A percentile compares a stretch with the other conserved stretches of the same genome.
Evolutionary conservation across 78 protist genomes (phyloP).

Genomic region (Protostelium mycophagum): DNA sequence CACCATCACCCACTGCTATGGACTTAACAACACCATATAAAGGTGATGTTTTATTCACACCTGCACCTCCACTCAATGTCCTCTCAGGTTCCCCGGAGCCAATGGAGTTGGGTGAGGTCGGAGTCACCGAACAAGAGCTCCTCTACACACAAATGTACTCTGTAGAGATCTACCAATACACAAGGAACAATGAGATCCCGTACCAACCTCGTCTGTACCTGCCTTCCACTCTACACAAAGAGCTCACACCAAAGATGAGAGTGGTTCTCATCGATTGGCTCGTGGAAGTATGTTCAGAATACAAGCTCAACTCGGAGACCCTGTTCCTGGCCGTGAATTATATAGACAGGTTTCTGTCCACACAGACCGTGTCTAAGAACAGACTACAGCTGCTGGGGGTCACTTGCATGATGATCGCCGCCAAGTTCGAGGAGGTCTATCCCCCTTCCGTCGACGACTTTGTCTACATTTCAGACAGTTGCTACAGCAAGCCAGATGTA

Average conservation of each 20-base stretch:
- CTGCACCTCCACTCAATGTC: too few relatives aligned
- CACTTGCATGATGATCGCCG: slow-evolving; percentile 50
- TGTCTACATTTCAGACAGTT: slow-evolving; percentile 56
- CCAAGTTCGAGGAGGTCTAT: slow-evolving; percentile 63
- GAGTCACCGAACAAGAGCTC: not conserved
- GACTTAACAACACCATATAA: too few relatives aligned
- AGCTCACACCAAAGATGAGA: slow-evolving; percentile 76
- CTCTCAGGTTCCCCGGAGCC: too few relatives aligned
- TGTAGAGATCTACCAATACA: not conserved
- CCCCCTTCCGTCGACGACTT: slow-evolving; percentile 61
- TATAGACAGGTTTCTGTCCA: slow-evolving; percentile 85
- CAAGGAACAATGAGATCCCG: not conserved
- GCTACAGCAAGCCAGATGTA: not conserved
- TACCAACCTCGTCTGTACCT: not conserved
- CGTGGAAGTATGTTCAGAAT: slow-evolving; percentile 71
- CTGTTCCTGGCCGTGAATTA: slow-evolving; percentile 81
- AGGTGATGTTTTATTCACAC: too few relatives aligned
- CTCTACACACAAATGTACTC: not conserved
- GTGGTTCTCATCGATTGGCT: slow-evolving; percentile 83
- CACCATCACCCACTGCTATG: too few relatives aligned
- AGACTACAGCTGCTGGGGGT: slow-evolving; percentile 88
- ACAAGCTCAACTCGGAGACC: slow-evolving; percentile 68
- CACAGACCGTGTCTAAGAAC: slow-evolving; percentile 32
- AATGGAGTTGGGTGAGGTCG: not conserved
- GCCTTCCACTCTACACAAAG: slow-evolving; percentile 36